A percentile compares a stretch with the other conserved stretches of the same genome.
Evolutionary conservation across 2,329 filamentous ascomycete genomes (phyloP).

Genomic region (Coniochaeta ligniaria): DNA sequence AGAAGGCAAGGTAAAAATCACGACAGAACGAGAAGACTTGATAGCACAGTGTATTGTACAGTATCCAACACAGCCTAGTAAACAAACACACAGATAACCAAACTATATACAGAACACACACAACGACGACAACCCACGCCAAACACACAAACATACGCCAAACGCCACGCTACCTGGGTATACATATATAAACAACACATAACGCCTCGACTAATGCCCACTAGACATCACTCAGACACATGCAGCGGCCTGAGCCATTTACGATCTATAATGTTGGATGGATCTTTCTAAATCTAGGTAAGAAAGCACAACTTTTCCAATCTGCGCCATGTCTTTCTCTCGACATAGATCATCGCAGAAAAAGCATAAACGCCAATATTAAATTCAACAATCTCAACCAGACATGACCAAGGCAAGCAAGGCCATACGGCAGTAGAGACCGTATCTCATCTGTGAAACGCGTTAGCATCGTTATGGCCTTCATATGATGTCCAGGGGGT

Average conservation of each 20-base stretch:
- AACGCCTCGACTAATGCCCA: conserved; percentile 1
- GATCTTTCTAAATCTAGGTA: conserved; percentile 1
- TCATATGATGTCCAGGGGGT: too few relatives aligned
- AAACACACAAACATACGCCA: neutral
- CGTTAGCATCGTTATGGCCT: too few relatives aligned
- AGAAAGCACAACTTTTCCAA: conserved; percentile 2
- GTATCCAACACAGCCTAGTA: neutral
- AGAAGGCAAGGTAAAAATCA: too few relatives aligned
- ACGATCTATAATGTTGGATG: neutral
- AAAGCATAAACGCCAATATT: neutral
- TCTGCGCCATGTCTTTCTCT: neutral
- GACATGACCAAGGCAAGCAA: conserved; percentile 88
- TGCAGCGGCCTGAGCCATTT: conserved; percentile 1
- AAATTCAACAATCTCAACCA: conserved; percentile 6
- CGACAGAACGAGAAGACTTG: neutral
- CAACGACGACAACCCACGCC: neutral
- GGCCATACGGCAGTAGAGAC: conserved; percentile 96
- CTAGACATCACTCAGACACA: neutral
- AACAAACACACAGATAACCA: neutral
- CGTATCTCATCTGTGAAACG: conserved; percentile 77
- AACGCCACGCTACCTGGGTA: neutral
- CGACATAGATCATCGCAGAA: neutral
- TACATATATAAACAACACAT: neutral
- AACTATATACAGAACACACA: neutral
- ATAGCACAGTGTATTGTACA: neutral